Conservation (phyloP, 257 asterid species). For the Marsdenia floribunda region DNA sequence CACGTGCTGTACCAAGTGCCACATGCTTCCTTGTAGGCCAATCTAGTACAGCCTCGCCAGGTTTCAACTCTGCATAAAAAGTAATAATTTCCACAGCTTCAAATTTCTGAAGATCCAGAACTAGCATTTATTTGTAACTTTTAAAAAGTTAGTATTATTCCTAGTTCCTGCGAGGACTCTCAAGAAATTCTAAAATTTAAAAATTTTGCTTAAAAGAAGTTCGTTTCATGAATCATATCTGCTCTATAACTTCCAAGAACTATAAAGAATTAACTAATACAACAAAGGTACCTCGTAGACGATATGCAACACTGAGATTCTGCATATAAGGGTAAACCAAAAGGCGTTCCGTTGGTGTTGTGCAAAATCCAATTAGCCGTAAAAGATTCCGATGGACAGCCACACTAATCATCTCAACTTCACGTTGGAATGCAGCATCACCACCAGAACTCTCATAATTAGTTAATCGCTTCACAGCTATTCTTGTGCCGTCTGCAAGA, state of each 20-base stretch:
- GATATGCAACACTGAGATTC: constrained; percentile 89
- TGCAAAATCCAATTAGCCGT: constrained; percentile 82
- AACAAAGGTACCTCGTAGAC: constrained; percentile 66
- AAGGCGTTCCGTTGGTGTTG: constrained; percentile 90
- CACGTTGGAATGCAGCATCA: constrained; percentile 90
- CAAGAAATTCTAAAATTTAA: no score
- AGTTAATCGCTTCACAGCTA: constrained; percentile 86
- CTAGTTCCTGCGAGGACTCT: background rate
- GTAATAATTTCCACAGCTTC: no score
- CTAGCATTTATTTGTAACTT: background rate
- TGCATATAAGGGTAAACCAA: constrained; percentile 92
- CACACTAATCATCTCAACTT: constrained; percentile 97
- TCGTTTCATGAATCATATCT: background rate
- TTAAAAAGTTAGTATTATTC: background rate
- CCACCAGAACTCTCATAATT: constrained; percentile 95
- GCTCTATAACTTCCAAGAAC: background rate
- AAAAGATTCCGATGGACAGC: constrained; percentile 93
- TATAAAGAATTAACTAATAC: background rate
- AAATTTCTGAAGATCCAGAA: background rate
- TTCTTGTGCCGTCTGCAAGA: constrained; percentile 68
- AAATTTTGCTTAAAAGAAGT: background rate
- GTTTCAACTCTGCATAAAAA: constrained; percentile 60
- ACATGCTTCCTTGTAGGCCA: constrained; percentile 86
- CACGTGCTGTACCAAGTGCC: constrained; percentile 95
- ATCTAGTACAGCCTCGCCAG: constrained; percentile 68